Percentiles rank a stretch among this genome's conserved stretches.
Conservation (phyloP, 208 protist species). For the Strigomonas galati region DNA sequence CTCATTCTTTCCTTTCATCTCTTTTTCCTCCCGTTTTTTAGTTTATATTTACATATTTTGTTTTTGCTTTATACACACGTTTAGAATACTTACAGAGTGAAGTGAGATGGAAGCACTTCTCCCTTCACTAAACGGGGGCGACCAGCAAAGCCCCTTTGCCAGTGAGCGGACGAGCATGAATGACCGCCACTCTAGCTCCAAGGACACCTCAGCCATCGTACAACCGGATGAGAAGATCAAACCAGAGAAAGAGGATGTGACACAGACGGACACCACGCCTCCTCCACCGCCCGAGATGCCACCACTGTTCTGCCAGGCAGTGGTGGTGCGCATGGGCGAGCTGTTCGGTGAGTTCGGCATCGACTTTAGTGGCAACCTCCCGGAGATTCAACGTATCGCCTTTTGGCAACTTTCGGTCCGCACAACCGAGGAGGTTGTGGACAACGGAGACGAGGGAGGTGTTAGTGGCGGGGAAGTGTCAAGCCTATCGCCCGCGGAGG, state of each 20-base stretch:
- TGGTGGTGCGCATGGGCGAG: constrained; percentile 81
- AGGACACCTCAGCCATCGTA: too few species aligned
- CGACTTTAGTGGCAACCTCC: neutral
- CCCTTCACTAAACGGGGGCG: neutral
- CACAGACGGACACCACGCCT: neutral
- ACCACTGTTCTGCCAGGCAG: constrained; percentile 73
- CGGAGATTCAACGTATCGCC: neutral
- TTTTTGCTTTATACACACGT: neutral
- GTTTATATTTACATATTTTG: neutral
- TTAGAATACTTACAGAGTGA: neutral
- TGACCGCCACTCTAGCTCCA: too few species aligned
- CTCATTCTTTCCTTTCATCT: neutral
- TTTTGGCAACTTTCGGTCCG: constrained; percentile 63
- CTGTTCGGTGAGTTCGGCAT: constrained; percentile 84
- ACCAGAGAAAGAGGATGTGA: neutral
- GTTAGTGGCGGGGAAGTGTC: constrained; percentile 2
- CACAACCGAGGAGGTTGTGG: neutral
- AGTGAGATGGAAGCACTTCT: neutral
- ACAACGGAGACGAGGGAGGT: neutral
- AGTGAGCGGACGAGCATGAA: too few species aligned
- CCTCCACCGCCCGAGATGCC: constrained; percentile 10
- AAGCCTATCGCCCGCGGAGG: too few species aligned
- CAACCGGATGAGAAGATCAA: neutral
- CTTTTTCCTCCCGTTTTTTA: neutral
- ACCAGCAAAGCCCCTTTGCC: neutral